These are phyloP conservation scores for Cryptococcus maquisensis DNA, from an alignment of 1,284 basidiomycete species.

Conservation along the genomic window DNA sequence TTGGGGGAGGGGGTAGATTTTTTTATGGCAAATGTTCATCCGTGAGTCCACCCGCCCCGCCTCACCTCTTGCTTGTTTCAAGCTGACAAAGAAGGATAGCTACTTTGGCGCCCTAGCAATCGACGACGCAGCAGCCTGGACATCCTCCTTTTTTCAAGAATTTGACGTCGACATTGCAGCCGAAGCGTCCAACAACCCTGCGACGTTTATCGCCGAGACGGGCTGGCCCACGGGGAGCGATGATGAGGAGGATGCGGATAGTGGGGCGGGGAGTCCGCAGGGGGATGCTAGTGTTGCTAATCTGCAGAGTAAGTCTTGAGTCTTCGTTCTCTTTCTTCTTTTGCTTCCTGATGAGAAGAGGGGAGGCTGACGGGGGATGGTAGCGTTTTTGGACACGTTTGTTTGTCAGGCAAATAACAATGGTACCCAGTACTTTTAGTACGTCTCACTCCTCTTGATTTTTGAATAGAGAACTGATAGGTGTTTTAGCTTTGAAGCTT, in stretches of 20 bases:
- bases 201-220: conserved; percentile 83
- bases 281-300: conserved; percentile 61
- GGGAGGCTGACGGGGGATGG: neutral
- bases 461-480: neutral
- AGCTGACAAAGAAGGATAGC: neutral
- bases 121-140: conserved; percentile 65
- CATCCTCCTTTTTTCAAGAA: conserved; percentile 57
- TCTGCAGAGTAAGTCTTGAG: conserved; percentile 58
- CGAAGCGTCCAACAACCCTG: conserved; percentile 60
- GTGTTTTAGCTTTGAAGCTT: conserved; percentile 56
- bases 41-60: conserved; percentile 46
- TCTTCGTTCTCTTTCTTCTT: neutral
- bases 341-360: no score
- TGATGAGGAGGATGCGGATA: conserved; percentile 57
- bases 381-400: conserved; percentile 70
- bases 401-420: conserved; percentile 82
- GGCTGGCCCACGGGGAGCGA: conserved; percentile 69
- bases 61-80: neutral
- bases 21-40: conserved; percentile 64
- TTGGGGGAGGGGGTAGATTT: conserved; percentile 72
- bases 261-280: conserved; percentile 41
- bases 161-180: conserved; percentile 55
- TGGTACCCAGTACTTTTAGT: conserved; percentile 68
- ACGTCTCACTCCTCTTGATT: neutral
- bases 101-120: conserved; percentile 64